phyloP scores from a whole-genome alignment of 1,284 basidiomycete species.

The Ustilago shanxiensis region DNA sequence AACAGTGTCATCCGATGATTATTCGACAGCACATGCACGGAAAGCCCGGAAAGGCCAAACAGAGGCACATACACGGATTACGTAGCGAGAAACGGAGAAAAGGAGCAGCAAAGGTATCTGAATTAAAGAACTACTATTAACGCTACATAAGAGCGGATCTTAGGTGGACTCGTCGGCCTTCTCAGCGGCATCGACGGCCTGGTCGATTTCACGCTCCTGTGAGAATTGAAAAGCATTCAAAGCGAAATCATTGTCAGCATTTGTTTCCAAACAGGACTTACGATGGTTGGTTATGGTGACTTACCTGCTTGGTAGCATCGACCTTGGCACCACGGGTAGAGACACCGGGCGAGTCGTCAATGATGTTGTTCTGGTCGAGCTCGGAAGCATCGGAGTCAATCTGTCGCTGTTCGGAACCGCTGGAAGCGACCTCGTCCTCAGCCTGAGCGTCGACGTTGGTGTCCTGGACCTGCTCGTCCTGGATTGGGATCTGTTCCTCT shows the following conservation, averaged over 20 bases:
- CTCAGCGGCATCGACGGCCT: constrained; percentile 47
- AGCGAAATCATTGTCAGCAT: neutral
- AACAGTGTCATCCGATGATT: neutral
- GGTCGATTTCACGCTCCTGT: constrained; percentile 53
- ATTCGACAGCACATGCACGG: neutral
- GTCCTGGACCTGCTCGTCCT: constrained; percentile 49
- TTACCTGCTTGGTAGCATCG: constrained; percentile 54
- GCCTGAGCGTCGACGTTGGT: constrained; percentile 54
- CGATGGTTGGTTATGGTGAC: neutral
- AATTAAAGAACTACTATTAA: neutral
- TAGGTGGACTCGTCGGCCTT: constrained; percentile 25
- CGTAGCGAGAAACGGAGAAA: neutral
- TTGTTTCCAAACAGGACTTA: neutral
- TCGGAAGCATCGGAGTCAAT: constrained; percentile 40
- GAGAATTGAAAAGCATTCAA: neutral
- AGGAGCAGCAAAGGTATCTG: neutral
- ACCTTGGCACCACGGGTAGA: constrained; percentile 52
- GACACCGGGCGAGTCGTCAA: constrained; percentile 53
- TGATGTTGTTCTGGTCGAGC: constrained; percentile 54
- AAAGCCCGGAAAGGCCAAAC: too few species aligned
- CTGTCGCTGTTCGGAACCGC: constrained; percentile 44
- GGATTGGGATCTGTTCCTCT: constrained; percentile 46
- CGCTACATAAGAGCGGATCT: neutral
- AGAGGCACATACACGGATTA: neutral
- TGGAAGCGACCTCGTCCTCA: constrained; percentile 40